Conservation (phyloP, 2,329 filamentous ascomycete species). For the Pseudogymnoascus sp. region DNA sequence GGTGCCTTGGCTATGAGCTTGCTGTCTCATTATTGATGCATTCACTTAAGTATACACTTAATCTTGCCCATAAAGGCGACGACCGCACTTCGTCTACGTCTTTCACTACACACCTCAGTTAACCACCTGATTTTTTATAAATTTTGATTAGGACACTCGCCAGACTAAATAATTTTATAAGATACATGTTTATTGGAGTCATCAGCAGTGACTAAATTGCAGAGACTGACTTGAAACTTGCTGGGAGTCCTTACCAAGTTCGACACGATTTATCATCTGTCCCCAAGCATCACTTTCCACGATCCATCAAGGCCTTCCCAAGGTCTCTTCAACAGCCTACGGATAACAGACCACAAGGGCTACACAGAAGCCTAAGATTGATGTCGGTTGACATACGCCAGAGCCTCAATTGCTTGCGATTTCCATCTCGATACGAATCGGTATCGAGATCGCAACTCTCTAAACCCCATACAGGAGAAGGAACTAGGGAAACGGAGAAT, state of each 20-base stretch:
- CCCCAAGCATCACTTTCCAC: neutral
- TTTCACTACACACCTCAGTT: neutral
- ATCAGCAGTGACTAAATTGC: neutral
- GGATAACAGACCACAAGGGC: neutral
- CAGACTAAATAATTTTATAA: neutral
- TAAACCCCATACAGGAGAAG: slow-evolving; percentile 48
- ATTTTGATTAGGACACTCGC: too few species aligned
- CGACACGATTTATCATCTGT: neutral
- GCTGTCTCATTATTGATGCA: neutral
- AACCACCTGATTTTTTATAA: too few species aligned
- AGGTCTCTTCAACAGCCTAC: neutral
- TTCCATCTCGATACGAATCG: slow-evolving; percentile 47
- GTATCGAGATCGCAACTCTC: slow-evolving; percentile 51
- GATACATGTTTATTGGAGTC: neutral
- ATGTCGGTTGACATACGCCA: slow-evolving; percentile 53
- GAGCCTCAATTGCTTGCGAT: slow-evolving; percentile 46
- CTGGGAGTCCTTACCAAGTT: neutral
- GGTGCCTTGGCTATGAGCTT: too few species aligned
- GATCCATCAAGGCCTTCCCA: neutral
- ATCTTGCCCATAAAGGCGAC: neutral
- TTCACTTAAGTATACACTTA: neutral
- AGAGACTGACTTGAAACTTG: neutral
- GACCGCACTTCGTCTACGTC: neutral
- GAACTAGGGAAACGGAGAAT: slow-evolving; percentile 27
- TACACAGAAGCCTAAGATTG: slow-evolving; percentile 31